A percentile compares a stretch with the other conserved stretches of the same genome.
phyloP scores from a whole-genome alignment of 2,329 filamentous ascomycete genomes.

The Penicillium italicum region DNA sequence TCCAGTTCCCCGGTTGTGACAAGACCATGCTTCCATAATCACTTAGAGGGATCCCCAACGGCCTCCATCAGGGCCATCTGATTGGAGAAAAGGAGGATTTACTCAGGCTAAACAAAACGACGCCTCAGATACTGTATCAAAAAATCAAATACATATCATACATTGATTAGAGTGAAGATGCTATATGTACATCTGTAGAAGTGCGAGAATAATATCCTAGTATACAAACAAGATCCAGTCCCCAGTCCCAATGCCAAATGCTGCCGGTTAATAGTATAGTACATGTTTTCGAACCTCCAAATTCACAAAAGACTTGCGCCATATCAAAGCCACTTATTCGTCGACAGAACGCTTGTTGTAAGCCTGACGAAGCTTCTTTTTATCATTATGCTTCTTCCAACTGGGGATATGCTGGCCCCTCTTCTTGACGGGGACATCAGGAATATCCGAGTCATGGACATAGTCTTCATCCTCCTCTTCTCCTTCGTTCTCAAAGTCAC shows the following conservation, averaged over 20 bases:
- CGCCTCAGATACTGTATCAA: neutral
- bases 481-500: conserved; percentile 25
- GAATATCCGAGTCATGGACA: conserved; percentile 17
- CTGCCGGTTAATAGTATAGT: conserved; percentile 12
- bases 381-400: conserved; percentile 45
- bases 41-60: neutral
- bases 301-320: neutral
- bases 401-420: conserved; percentile 37
- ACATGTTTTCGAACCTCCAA: conserved; percentile 6
- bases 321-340: conserved; percentile 8
- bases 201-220: conserved; percentile 17
- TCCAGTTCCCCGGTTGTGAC: neutral
- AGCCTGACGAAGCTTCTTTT: conserved; percentile 42
- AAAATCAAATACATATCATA: neutral
- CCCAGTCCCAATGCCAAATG: conserved; percentile 13
- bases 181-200: conserved; percentile 19
- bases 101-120: neutral
- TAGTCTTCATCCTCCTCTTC: conserved; percentile 26
- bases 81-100: neutral
- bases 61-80: neutral
- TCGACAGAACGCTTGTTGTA: conserved; percentile 34
- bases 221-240: conserved; percentile 20
- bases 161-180: conserved; percentile 25
- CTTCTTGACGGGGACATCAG: conserved; percentile 26
- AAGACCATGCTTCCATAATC: neutral